A percentile compares a stretch with the other conserved stretches of the same genome.
Evolutionary conservation across 371 early-diverging fungal genomes (phyloP).

Genomic region (Catenaria anguillulae): DNA sequence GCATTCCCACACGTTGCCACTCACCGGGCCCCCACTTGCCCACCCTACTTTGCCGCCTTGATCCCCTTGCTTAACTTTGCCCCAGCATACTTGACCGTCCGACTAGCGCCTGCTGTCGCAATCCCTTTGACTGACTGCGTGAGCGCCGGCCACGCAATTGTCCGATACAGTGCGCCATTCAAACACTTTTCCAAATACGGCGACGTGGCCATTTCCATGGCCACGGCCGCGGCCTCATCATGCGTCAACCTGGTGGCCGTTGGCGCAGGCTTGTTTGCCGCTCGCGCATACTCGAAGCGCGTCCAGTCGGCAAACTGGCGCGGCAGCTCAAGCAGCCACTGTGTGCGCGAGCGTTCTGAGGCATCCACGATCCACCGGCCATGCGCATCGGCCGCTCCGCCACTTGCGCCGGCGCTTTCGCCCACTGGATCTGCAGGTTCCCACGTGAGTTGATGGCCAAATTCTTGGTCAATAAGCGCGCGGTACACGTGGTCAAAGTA

Average conservation of each 20-base stretch:
- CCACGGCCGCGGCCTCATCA: not conserved
- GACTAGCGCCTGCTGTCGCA: constrained; percentile 66
- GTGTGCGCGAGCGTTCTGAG: too few species aligned
- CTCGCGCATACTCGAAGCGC: too few species aligned
- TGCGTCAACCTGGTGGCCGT: not conserved
- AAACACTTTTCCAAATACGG: not conserved
- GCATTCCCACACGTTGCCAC: too few species aligned
- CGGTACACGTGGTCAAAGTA: constrained; percentile 64
- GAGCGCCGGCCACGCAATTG: constrained; percentile 54
- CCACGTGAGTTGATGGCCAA: too few species aligned
- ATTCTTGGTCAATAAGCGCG: constrained; percentile 36
- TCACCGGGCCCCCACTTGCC: too few species aligned
- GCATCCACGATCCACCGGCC: too few species aligned
- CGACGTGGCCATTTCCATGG: not conserved
- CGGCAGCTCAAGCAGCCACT: too few species aligned
- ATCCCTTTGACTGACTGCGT: constrained; percentile 85
- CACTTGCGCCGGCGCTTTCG: too few species aligned
- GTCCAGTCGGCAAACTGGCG: too few species aligned
- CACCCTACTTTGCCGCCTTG: not conserved
- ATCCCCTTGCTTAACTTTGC: constrained; percentile 36
- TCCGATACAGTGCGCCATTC: not conserved
- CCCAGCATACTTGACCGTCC: constrained; percentile 53
- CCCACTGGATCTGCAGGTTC: too few species aligned
- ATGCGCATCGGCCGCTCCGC: too few species aligned
- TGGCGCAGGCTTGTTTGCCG: too few species aligned